Conservation (phyloP, 805 yeast species). For the Jamesozyma piceae region DNA sequence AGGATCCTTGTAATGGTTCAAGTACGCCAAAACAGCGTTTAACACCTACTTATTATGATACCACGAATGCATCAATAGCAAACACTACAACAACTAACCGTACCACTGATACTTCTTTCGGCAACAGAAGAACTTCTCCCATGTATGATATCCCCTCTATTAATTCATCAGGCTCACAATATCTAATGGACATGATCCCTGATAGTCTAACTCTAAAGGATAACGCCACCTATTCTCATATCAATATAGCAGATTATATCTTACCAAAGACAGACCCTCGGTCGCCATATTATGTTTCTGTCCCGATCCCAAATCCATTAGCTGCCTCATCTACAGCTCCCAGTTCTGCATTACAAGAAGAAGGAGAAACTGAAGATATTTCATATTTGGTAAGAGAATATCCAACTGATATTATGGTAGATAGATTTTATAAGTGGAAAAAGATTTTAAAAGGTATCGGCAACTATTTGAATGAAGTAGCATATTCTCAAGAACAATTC, state of each 20-base stretch:
- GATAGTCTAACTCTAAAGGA: constrained; percentile 10
- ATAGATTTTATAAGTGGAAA: constrained; percentile 76
- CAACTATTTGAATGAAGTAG: constrained; percentile 62
- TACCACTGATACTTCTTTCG: background rate
- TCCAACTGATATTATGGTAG: constrained; percentile 76
- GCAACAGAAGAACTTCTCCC: background rate
- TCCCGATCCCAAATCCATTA: constrained; percentile 28
- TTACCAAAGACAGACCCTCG: constrained; percentile 23
- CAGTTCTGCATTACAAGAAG: constrained; percentile 3
- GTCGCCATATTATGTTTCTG: constrained; percentile 28
- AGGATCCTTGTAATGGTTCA: background rate
- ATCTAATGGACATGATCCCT: constrained; percentile 17
- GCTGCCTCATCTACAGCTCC: constrained; percentile 5
- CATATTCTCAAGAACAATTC: constrained; percentile 73
- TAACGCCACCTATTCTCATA: constrained; percentile 4
- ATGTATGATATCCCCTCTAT: constrained; percentile 12
- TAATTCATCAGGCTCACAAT: constrained; percentile 17
- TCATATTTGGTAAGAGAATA: constrained; percentile 29
- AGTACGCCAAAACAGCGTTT: background rate
- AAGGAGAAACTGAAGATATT: constrained; percentile 13
- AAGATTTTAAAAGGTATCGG: constrained; percentile 62
- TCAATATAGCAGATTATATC: constrained; percentile 6
- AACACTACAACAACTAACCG: background rate
- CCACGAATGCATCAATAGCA: background rate
- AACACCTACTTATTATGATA: background rate